Percentiles rank a stretch among this genome's conserved stretches.
These are phyloP conservation scores for Exophiala lecanii-corni DNA, from an alignment of 2,329 filamentous ascomycete species.

Conservation along the genomic window DNA sequence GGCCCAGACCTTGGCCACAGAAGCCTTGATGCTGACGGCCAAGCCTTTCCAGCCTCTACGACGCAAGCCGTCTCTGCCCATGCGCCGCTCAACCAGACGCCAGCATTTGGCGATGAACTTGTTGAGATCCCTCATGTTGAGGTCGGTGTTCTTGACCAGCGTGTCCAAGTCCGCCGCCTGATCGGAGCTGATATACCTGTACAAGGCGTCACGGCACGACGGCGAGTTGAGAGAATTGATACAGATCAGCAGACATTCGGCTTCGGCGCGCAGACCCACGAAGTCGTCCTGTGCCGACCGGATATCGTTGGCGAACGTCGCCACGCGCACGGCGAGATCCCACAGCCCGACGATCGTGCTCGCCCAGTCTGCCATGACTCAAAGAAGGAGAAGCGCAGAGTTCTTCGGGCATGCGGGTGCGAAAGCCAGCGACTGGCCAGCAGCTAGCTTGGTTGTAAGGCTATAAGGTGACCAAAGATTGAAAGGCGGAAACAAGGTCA, in stretches of 20 bases:
- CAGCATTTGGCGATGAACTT: constrained; percentile 6
- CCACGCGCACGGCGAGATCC: constrained; percentile 6
- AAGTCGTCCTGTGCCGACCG: constrained; percentile 8
- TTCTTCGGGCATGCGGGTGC: too few relatives aligned
- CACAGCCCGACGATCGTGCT: not conserved
- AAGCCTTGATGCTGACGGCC: not conserved
- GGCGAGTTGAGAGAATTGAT: constrained; percentile 7
- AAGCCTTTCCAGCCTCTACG: not conserved
- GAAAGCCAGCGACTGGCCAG: too few relatives aligned
- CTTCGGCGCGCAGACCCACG: constrained; percentile 7
- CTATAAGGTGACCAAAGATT: too few relatives aligned
- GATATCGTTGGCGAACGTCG: constrained; percentile 6
- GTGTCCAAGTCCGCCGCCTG: constrained; percentile 4
- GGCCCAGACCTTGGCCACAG: constrained; percentile 4
- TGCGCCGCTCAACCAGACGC: constrained; percentile 3
- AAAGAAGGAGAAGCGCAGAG: too few relatives aligned
- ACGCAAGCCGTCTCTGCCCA: not conserved
- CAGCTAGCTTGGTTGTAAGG: too few relatives aligned
- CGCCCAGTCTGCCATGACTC: not conserved
- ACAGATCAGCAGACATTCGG: constrained; percentile 9
- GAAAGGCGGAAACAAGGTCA: too few relatives aligned
- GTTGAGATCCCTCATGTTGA: constrained; percentile 13
- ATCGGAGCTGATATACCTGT: constrained; percentile 5
- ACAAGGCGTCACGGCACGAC: constrained; percentile 6
- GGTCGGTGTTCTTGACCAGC: constrained; percentile 4